phyloP scores from a whole-genome alignment of 1,284 basidiomycete species.

The Naganishia sp. region DNA sequence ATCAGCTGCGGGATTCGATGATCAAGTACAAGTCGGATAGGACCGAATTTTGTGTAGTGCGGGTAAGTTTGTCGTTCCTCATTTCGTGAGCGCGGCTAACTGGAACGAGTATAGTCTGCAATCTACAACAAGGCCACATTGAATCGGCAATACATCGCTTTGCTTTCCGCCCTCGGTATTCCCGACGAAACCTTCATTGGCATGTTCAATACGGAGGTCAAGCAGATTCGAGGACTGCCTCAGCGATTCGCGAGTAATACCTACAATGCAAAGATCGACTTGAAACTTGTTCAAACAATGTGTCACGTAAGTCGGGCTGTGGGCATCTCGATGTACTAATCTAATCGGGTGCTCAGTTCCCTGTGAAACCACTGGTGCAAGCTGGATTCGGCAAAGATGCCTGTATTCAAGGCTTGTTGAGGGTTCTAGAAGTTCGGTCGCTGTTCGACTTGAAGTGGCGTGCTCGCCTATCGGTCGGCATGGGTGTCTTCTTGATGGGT shows the following conservation, averaged over 20 bases:
- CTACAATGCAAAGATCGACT: neutral
- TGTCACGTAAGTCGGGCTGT: constrained; percentile 7
- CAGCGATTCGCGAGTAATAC: constrained; percentile 36
- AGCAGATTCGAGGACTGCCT: constrained; percentile 42
- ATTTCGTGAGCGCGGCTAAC: too few species aligned
- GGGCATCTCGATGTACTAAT: neutral
- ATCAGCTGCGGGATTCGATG: constrained; percentile 47
- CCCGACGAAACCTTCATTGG: constrained; percentile 44
- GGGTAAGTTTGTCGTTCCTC: constrained; percentile 38
- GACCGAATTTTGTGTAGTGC: constrained; percentile 44
- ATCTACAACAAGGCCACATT: constrained; percentile 51
- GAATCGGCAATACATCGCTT: constrained; percentile 54
- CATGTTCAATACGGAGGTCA: constrained; percentile 45
- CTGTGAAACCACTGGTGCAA: constrained; percentile 43
- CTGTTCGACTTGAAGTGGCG: constrained; percentile 54
- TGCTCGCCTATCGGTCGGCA: constrained; percentile 45
- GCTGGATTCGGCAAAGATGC: constrained; percentile 48
- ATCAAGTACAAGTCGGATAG: constrained; percentile 49
- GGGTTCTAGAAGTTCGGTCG: constrained; percentile 46
- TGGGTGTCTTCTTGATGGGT: constrained; percentile 51
- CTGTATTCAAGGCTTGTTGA: constrained; percentile 46
- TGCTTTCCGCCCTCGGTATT: constrained; percentile 50
- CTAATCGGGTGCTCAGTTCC: constrained; percentile 39
- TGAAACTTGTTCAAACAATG: constrained; percentile 39
- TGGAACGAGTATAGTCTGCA: constrained; percentile 40